Evolutionary conservation across 768 basidiomycete genomes (phyloP), one percentile per base, ranked within the genome.

Genomic region (Nidularia sp.): DNA sequence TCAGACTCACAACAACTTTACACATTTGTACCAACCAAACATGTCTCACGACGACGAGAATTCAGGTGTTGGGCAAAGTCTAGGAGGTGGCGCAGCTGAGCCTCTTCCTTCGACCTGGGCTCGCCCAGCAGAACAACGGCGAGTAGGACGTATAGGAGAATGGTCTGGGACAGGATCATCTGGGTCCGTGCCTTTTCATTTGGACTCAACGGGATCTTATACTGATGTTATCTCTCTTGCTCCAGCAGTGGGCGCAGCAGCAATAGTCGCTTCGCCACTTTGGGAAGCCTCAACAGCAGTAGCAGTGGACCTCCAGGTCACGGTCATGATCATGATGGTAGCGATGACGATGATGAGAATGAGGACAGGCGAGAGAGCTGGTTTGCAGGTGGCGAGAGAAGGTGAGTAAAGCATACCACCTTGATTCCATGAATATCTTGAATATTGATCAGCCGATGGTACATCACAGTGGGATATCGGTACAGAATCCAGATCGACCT

Each of bases 381-480:
- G 79, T 98, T 92, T 67, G 87, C 96, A 2, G 96, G 96, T n/a
- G 96, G 96, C 0, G 96, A 96, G 66, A 76, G 91, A 62, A 94
- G 93, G 94, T 90, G 34, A 33, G 65, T 48, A 25, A 29, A 29
- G 25, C 25, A 29, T 29, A 4, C 25, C 4, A 43, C 6, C 43
- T 32, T 12, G 34, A 5, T 9, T 34, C 44, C 45, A 15, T 2
- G 7, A 41, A 34, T 8, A 42, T 47, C 12, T 47, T 8, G 45
- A 34, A 32, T 43, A 47, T 25, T 56, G 18, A 50, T 50, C 5
- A 18, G 35, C 36, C 32, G 35, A 13, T 36, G 36, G 31, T 18
- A 41, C 39, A 41, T 22, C 51, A 4, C 62, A 98, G 94, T 66
- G 96, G 95, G 2, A 77, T 99, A 45, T 88, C 86, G 2, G 78